Evolutionary conservation across 371 early-diverging fungal species (phyloP), one percentile per base, ranked within the genome.

Genomic region (Capillidium rhysosporum): DNA sequence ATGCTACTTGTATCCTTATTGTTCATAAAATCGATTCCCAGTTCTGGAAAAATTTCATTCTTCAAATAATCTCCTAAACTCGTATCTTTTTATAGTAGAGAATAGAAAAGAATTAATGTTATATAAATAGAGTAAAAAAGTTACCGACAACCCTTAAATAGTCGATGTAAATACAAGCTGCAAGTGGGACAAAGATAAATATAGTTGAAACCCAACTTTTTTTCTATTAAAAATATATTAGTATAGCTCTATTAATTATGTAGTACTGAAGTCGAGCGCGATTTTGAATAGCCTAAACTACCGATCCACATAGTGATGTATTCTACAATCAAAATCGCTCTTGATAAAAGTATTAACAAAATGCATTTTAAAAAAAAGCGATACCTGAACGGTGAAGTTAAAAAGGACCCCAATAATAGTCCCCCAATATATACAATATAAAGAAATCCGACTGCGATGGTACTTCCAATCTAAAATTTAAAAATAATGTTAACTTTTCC

Each of bases 251-350:
- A 23, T 21, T 38, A 38, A 21, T 16, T 20, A 51, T n/a, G 38
- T 9, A 48, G 1, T 38, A 20, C 18, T 18, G 18, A 34, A n/a
- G 20, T 18, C 25, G 23, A 23, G 0, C 16, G 16, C 18, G 51
- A 7, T n/a, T 51, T 12, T 28, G 10, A 10, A 12, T 18, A 14
- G 5, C 18, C 4, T 38, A 20, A 51, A n/a, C 28, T 51, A 31
- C 12, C n/a, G 14, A 51, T n/a, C 10, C 38, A 39, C n/a, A 51
- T 12, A 8, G 51, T 20, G 10, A 51, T 34, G 34, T 34, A 51
- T 34, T 51, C 51, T 9, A n/a, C 28, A 29, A 51, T 20, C 51
- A 51, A 25, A 29, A 51, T 23, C 14, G 51, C 38, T 9, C 48
- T 47, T 47, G 9, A 16, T 3, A 23, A 47, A 23, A 18, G n/a